phyloP scores from a whole-genome alignment of 208 protist genomes.

The Novymonas esmeraldas region DNA sequence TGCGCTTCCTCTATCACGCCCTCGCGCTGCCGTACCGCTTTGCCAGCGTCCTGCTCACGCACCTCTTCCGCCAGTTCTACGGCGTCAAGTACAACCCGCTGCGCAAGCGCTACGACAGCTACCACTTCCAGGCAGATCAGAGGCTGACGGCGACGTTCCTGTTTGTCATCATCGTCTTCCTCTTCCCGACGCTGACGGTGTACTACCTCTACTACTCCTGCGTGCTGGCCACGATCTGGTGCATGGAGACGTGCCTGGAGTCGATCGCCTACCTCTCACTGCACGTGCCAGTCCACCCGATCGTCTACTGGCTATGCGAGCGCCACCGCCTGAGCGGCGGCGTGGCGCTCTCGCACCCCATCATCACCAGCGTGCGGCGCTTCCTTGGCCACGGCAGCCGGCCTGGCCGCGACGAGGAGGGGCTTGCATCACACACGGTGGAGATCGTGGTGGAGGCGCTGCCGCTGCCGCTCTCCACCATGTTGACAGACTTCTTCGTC shows the following conservation, averaged over 20 bases:
- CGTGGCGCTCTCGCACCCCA: conserved; percentile 44
- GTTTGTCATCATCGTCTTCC: conserved; percentile 88
- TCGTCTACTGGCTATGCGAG: conserved; percentile 55
- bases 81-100: conserved; percentile 95
- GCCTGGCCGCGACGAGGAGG: conserved; percentile 14
- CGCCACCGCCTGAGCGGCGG: conserved; percentile 33
- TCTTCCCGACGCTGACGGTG: conserved; percentile 91
- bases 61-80: conserved; percentile 86
- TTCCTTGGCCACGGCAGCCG: conserved; percentile 17
- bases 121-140: conserved; percentile 91
- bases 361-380: conserved; percentile 45
- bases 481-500: conserved; percentile 73
- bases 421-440: conserved; percentile 61
- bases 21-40: conserved; percentile 75
- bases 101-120: conserved; percentile 85
- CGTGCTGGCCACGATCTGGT: conserved; percentile 55
- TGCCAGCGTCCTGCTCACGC: conserved; percentile 45
- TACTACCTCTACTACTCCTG: conserved; percentile 94
- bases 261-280: conserved; percentile 53
- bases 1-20: conserved; percentile 77
- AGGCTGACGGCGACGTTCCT: conserved; percentile 92
- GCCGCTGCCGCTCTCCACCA: conserved; percentile 44
- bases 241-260: conserved; percentile 61
- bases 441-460: conserved; percentile 56
- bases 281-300: conserved; percentile 67